Evolutionary conservation across 352 stramenopile species (phyloP), one percentile per base, ranked within the genome.

Genomic region (Pilasporangium apinafurcum): DNA sequence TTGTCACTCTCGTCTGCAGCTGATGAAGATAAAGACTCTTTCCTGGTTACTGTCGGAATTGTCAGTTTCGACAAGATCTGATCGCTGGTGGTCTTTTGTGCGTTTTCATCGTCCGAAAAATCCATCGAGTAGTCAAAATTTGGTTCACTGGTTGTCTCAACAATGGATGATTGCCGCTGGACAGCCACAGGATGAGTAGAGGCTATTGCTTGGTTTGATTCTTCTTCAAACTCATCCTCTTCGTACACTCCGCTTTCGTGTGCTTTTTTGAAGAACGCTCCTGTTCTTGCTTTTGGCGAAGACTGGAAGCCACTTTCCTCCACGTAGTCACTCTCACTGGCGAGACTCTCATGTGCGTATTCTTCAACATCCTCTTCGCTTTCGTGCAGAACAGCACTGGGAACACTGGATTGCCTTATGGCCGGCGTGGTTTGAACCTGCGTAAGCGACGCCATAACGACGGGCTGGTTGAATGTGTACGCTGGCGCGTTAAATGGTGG

Each of bases 121-220:
- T 88, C 69, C 59, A 86, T 83, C 31, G 76, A 88, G 48, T 86
- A 88, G 44, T 86, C 61, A 33, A 78, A 83, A 14, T 53, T 65
- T 0, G 53, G 62, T 10, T 71, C 63, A 6, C 47, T 27, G 13
- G 51, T 68, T 4, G 37, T 3, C 2, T 41, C 33, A 4, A 51
- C 42, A 10, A 37, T 13, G 14, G 10, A 17, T 9, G 14, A 2
- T 8, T 29, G 18, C 1, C 9, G 29, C 35, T 22, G 48, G 4
- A 13, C 18, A 6, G 4, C 26, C 18, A 8, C 4, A 8, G 18
- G 14, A 35, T 20, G 27, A 30, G 25, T 30, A 4, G 25, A 24
- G 28, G 55, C 12, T 34, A 17, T 0, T 12, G 29, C 21, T 12
- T 22, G 27, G 21, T 18, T n/a, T 1, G 68, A 73, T 17, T 70